A percentile compares a stretch with the other conserved stretches of the same genome.
Conservation (phyloP, 2,329 filamentous ascomycete genomes). For the Penicillium polonicum region DNA sequence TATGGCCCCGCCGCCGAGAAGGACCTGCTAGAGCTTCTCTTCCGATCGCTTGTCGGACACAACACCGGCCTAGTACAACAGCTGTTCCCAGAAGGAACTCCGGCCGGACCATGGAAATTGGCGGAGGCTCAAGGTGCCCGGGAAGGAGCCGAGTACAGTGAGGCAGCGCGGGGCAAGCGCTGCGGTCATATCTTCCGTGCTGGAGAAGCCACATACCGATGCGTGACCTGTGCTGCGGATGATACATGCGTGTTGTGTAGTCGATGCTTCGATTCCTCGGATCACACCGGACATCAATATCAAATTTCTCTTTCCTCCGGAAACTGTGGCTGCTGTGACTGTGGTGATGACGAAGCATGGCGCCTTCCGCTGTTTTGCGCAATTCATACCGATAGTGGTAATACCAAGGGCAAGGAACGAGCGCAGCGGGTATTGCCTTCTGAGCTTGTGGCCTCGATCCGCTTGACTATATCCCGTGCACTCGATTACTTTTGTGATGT, state of each 20-base stretch:
- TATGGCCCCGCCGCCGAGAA: conserved; percentile 70
- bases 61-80: conserved; percentile 70
- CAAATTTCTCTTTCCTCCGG: conserved; percentile 83
- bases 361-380: conserved; percentile 77
- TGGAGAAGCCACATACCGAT: conserved; percentile 90
- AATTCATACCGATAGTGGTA: conserved; percentile 72
- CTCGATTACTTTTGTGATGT: conserved; percentile 98
- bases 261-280: conserved; percentile 90
- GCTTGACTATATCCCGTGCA: conserved; percentile 78
- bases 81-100: conserved; percentile 76
- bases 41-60: conserved; percentile 79
- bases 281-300: conserved; percentile 91
- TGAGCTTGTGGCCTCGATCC: conserved; percentile 73
- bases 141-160: conserved; percentile 92
- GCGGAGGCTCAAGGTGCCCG: conserved; percentile 86
- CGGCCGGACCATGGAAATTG: conserved; percentile 68
- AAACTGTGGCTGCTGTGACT: conserved; percentile 96
- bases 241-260: conserved; percentile 95
- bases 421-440: conserved; percentile 69
- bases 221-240: conserved; percentile 89
- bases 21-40: conserved; percentile 75
- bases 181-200: conserved; percentile 97
- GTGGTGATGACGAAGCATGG: conserved; percentile 95
- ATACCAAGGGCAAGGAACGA: conserved; percentile 49
- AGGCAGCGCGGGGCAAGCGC: conserved; percentile 84